These are phyloP conservation scores for Monilinia fructicola DNA, from an alignment of 2,329 filamentous ascomycete genomes.

Conservation along the genomic window DNA sequence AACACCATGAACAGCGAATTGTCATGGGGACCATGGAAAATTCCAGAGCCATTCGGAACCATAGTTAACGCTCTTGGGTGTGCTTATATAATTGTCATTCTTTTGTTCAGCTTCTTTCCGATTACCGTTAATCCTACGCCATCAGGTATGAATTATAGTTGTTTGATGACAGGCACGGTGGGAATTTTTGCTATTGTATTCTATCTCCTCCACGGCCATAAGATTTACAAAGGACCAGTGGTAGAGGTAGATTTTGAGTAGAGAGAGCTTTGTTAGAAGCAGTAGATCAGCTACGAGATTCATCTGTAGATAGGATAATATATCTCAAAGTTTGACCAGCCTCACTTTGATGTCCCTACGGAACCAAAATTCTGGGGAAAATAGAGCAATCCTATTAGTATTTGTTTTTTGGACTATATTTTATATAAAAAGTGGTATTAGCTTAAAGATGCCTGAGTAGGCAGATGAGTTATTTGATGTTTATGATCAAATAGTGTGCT, in stretches of 20 bases:
- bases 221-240: slow-evolving; percentile 14
- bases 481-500: too few relatives aligned
- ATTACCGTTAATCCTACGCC: not conserved
- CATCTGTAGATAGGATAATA: not conserved
- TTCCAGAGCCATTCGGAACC: slow-evolving; percentile 14
- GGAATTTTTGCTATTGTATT: slow-evolving; percentile 6
- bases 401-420: too few relatives aligned
- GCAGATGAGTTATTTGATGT: too few relatives aligned
- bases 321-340: not conserved
- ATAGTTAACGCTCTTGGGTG: slow-evolving; percentile 23
- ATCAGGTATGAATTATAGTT: slow-evolving; percentile 24
- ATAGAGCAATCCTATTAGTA: too few relatives aligned
- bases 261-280: not conserved
- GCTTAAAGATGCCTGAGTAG: too few relatives aligned
- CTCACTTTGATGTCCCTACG: too few relatives aligned
- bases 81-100: slow-evolving; percentile 18
- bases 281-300: not conserved
- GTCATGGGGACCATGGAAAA: slow-evolving; percentile 24
- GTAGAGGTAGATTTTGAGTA: slow-evolving; percentile 1
- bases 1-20: slow-evolving; percentile 17
- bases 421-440: too few relatives aligned
- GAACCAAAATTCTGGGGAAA: too few relatives aligned
- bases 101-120: slow-evolving; percentile 23
- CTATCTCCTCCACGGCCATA: not conserved
- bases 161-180: slow-evolving; percentile 12